phyloP scores from a whole-genome alignment of 108 stramenopile genomes.

The Phaeodactylum tricornutum region DNA sequence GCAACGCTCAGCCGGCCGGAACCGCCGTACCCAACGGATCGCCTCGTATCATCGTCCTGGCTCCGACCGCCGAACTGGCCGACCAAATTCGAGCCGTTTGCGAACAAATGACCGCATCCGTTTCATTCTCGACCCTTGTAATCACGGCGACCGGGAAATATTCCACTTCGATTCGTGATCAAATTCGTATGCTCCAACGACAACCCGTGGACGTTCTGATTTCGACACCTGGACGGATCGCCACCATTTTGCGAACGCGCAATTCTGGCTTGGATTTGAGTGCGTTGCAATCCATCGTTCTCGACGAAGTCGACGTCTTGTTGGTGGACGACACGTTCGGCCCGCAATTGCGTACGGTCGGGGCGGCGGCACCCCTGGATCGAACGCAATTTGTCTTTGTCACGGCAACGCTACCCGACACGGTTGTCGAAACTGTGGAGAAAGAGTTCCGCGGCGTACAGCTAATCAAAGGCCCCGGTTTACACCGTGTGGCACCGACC shows the following conservation, averaged over 20 bases:
- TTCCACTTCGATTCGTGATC: constrained; percentile 65
- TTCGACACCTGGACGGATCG: constrained; percentile 83
- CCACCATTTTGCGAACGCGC: constrained; percentile 71
- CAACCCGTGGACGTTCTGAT: constrained; percentile 76
- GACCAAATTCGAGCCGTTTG: constrained; percentile 74
- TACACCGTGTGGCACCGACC: constrained; percentile 74
- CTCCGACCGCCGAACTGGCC: constrained; percentile 90
- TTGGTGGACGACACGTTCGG: constrained; percentile 81
- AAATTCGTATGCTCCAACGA: constrained; percentile 61
- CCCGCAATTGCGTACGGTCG: constrained; percentile 78
- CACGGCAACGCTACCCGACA: constrained; percentile 86
- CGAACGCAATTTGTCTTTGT: constrained; percentile 88
- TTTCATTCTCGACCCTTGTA: constrained; percentile 41
- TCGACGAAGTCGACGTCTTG: constrained; percentile 94
- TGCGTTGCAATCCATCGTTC: constrained; percentile 52
- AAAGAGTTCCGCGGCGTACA: constrained; percentile 67
- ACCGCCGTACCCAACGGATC: constrained; percentile 29
- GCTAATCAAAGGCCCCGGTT: constrained; percentile 76
- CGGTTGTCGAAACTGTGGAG: constrained; percentile 54
- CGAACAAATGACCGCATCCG: constrained; percentile 19
- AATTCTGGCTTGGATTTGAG: constrained; percentile 61
- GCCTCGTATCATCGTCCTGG: constrained; percentile 60
- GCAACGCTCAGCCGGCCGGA: constrained; percentile 7
- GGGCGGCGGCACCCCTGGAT: constrained; percentile 39
- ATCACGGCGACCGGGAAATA: constrained; percentile 61